Conservation (phyloP, 208 protist genomes). For the Trypanosoma melophagium region DNA sequence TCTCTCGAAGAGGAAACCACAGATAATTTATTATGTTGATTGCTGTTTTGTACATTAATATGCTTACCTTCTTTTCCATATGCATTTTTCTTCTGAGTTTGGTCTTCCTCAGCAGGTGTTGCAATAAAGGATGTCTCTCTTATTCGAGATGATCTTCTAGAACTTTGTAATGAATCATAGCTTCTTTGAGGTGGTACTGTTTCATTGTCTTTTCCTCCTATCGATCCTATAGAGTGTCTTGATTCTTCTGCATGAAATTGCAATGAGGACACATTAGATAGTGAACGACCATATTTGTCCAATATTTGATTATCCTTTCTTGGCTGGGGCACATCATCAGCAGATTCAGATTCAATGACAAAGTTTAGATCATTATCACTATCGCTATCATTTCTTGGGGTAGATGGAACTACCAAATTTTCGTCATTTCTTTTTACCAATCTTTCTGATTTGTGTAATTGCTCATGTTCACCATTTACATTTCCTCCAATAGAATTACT, state of each 20-base stretch:
- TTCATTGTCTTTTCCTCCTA: neutral
- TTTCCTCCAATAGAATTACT: neutral
- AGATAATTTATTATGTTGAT: neutral
- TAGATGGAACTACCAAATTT: no score
- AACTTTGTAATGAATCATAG: neutral
- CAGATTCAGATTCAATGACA: constrained; percentile 6
- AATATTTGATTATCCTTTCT: neutral
- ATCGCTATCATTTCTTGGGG: constrained; percentile 7
- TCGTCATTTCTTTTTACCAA: neutral
- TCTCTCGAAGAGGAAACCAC: neutral
- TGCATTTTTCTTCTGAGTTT: neutral
- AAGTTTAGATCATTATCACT: constrained; percentile 24
- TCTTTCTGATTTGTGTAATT: neutral
- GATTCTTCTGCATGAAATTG: constrained; percentile 1
- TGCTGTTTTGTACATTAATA: neutral
- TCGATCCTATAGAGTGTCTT: neutral
- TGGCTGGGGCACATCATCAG: neutral
- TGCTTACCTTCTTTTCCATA: neutral
- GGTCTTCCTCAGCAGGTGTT: neutral
- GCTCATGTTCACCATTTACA: neutral
- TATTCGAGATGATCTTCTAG: neutral
- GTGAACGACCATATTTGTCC: neutral
- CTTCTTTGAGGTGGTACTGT: neutral
- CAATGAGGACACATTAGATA: constrained; percentile 10
- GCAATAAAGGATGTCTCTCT: neutral